Base-by-base conservation (phyloP, 1,284 basidiomycete species). In the Paramarasmius palmivorus region DNA sequence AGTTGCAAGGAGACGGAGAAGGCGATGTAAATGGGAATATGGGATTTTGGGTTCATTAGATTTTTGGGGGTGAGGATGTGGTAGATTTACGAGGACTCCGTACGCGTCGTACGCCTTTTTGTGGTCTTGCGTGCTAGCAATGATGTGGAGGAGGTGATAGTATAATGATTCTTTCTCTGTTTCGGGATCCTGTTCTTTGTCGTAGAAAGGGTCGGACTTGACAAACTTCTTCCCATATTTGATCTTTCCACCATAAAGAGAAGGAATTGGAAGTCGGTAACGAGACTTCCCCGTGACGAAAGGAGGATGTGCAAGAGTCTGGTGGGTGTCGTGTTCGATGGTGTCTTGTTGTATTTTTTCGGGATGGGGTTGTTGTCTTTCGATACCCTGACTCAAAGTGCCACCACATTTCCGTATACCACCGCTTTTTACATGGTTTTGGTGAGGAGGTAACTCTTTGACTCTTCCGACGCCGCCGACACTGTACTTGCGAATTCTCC, bases 91-190 rank as follows among this genome's bases (percentile, higher is more conserved):
- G 63, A 78, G 71, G 65, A 67, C 62, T 52, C 74, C 68, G 65
- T 88, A 90, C 4, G 85, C 81, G 14, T 72, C 61, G 88, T 88
- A 90, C 2, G 78, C 83, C 36, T 78, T 72, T 38, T 69, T 62
- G 25, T 71, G 65, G n/a, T 73, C 75, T 25, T 71, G 62, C 1
- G 78, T 68, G n/a, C 63, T 68, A 29, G 73, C 71, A 36, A 79
- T 63, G 41, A 69, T 62, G 38, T 63, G 56, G 22, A 73, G 62
- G 42, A 68, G 58, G 59, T 69, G 55, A 53, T 56, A 57, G 44
- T 54, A 59, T 35, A 52, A 23, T 17, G 49, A 26, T 44, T 46
- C 46, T 32, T 19, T 17, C 35, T 23, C 19, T 12, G 19, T 40
- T 14, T 49, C 41, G 41, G 40, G 39, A 17, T 46, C 32, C 36